These are phyloP conservation scores for Paspalum notatum DNA, from an alignment of 176 grass and related monocot species.

Conservation along the genomic window DNA sequence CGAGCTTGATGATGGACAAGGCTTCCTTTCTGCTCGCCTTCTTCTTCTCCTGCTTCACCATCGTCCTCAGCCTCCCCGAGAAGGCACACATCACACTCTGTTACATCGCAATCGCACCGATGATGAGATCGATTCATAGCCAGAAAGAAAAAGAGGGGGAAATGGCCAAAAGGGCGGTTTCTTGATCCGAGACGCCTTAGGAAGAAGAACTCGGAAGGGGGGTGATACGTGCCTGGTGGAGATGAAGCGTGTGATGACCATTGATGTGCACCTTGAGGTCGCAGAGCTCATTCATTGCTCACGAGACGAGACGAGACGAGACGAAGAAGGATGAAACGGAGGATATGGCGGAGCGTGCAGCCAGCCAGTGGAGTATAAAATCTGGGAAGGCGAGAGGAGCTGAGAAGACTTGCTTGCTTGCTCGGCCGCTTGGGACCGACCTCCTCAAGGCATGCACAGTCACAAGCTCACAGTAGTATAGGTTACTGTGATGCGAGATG, in stretches of 20 bases:
- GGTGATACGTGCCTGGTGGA: slow-evolving; percentile 66
- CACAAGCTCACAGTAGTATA: slow-evolving; percentile 51
- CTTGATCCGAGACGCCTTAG: background rate
- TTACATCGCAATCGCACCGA: background rate
- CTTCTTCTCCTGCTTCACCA: slow-evolving; percentile 62
- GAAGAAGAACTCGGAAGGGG: background rate
- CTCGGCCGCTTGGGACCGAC: slow-evolving; percentile 2
- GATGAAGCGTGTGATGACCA: slow-evolving; percentile 78
- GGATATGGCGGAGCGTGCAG: slow-evolving; percentile 20
- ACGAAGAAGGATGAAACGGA: background rate
- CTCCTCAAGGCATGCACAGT: slow-evolving; percentile 35
- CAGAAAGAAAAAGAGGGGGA: background rate
- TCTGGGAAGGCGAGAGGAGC: slow-evolving; percentile 37
- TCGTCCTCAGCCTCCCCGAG: slow-evolving; percentile 69
- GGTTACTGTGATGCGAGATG: background rate
- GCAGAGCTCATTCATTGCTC: slow-evolving; percentile 78
- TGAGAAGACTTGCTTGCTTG: slow-evolving; percentile 33
- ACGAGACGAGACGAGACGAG: background rate
- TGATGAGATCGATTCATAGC: background rate
- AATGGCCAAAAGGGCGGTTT: background rate
- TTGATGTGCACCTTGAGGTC: slow-evolving; percentile 93
- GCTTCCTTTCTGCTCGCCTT: background rate
- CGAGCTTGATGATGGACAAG: slow-evolving; percentile 46
- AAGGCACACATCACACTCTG: slow-evolving; percentile 79
- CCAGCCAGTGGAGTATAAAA: slow-evolving; percentile 43